Percentiles rank a stretch among this genome's conserved stretches.
Evolutionary conservation across 2,329 filamentous ascomycete genomes (phyloP).

Genomic region (Claviceps cyperi): DNA sequence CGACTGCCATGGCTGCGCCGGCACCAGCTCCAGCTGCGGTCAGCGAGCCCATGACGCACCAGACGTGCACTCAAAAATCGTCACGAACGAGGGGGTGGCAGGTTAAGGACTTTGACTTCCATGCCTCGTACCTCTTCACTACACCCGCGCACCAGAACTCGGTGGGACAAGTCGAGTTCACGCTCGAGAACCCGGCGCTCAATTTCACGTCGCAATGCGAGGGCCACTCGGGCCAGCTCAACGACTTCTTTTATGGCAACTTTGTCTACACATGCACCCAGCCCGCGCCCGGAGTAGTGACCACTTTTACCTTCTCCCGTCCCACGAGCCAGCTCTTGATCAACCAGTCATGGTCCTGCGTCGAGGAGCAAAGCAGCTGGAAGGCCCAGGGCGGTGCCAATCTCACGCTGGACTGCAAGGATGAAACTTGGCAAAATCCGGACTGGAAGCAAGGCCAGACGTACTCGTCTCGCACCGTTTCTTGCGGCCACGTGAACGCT

Average conservation of each 20-base stretch:
- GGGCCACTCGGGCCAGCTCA: slow-evolving; percentile 26
- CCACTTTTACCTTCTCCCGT: slow-evolving; percentile 29
- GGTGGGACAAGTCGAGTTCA: slow-evolving; percentile 33
- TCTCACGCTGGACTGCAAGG: slow-evolving; percentile 17
- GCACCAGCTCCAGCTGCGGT: slow-evolving; percentile 2
- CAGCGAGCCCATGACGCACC: slow-evolving; percentile 1
- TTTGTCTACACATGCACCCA: slow-evolving; percentile 27
- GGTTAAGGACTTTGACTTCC: slow-evolving; percentile 30
- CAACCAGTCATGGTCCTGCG: slow-evolving; percentile 36
- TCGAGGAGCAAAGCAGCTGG: slow-evolving; percentile 22
- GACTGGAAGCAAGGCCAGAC: slow-evolving; percentile 18
- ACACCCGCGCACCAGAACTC: slow-evolving; percentile 37
- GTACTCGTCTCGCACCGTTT: slow-evolving; percentile 17
- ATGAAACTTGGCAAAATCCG: slow-evolving; percentile 14
- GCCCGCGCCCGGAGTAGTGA: slow-evolving; percentile 14
- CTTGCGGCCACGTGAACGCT: slow-evolving; percentile 14
- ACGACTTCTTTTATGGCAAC: slow-evolving; percentile 36
- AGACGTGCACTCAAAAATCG: slow-evolving; percentile 11
- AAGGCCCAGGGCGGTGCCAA: slow-evolving; percentile 13
- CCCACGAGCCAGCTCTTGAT: slow-evolving; percentile 22
- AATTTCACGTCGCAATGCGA: slow-evolving; percentile 23
- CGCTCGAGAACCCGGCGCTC: slow-evolving; percentile 31
- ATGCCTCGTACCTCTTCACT: slow-evolving; percentile 32
- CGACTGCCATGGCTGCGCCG: slow-evolving; percentile 12
- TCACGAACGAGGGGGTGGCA: slow-evolving; percentile 20